A percentile compares a stretch with the other conserved stretches of the same genome.
Evolutionary conservation across 768 basidiomycete species (phyloP).

Genomic region (Calvatia gigantea): DNA sequence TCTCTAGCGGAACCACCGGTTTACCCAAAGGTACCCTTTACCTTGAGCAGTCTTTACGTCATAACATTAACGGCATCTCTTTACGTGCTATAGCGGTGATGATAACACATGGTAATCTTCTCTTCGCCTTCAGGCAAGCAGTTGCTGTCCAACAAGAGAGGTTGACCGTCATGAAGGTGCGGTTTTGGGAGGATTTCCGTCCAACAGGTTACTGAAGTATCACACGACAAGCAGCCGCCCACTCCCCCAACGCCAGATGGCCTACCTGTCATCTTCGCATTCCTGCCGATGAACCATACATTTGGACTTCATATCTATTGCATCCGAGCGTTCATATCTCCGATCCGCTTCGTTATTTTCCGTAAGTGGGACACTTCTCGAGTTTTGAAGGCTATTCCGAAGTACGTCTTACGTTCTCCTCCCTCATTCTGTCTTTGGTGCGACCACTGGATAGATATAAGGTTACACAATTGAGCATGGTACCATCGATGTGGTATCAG

Average conservation of each 20-base stretch:
- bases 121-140: slow-evolving; percentile 37
- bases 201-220: not conserved
- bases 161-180: slow-evolving; percentile 24
- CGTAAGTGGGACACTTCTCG: slow-evolving; percentile 54
- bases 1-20: slow-evolving; percentile 77
- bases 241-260: slow-evolving; percentile 38
- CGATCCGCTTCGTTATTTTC: slow-evolving; percentile 48
- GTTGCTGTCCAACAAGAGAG: slow-evolving; percentile 25
- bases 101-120: slow-evolving; percentile 64
- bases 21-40: slow-evolving; percentile 56
- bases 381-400: slow-evolving; percentile 52
- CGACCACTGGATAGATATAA: slow-evolving; percentile 40
- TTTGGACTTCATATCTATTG: slow-evolving; percentile 53
- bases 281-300: slow-evolving; percentile 65
- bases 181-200: slow-evolving; percentile 22
- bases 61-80: not conserved
- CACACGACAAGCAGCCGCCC: slow-evolving; percentile 28
- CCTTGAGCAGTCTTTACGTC: not conserved
- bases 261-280: slow-evolving; percentile 46
- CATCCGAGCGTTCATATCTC: slow-evolving; percentile 45
- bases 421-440: not conserved
- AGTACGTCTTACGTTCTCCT: slow-evolving; percentile 32
- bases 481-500: slow-evolving; percentile 65
- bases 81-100: slow-evolving; percentile 46
- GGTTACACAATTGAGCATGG: slow-evolving; percentile 44